These are phyloP conservation scores for Candida pseudofarinosa DNA, from an alignment of 805 yeast genomes.

Conservation along the genomic window DNA sequence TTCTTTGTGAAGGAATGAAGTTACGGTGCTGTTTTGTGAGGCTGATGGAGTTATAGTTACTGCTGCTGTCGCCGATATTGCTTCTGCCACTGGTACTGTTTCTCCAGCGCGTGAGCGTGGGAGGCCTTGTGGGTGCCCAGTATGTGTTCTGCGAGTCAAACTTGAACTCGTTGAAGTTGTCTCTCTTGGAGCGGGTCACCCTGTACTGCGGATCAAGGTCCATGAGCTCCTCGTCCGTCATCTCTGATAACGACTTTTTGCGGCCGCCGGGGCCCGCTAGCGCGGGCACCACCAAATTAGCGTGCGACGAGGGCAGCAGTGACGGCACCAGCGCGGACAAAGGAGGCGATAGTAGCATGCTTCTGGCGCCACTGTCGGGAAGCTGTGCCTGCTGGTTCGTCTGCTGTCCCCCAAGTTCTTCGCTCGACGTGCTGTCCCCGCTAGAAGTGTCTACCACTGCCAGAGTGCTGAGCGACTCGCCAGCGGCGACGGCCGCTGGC, in stretches of 20 bases:
- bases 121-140: conserved; percentile 13
- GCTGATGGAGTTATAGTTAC: conserved; percentile 36
- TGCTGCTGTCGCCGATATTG: conserved; percentile 21
- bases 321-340: too few species aligned
- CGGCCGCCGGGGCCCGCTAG: conserved; percentile 10
- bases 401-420: neutral
- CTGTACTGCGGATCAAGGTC: conserved; percentile 51
- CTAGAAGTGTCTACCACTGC: conserved; percentile 2
- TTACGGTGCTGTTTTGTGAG: conserved; percentile 43
- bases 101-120: conserved; percentile 5
- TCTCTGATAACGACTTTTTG: conserved; percentile 45
- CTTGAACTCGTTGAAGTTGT: conserved; percentile 41
- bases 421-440: conserved; percentile 1
- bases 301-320: neutral
- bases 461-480: neutral
- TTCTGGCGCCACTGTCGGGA: neutral
- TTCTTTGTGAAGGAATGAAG: conserved; percentile 24
- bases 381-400: neutral
- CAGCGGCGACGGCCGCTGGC: neutral
- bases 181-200: conserved; percentile 30
- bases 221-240: conserved; percentile 52
- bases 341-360: neutral
- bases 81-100: conserved; percentile 5
- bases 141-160: conserved; percentile 39
- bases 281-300: too few species aligned